Percentiles rank a stretch among this genome's conserved stretches.
Conservation (phyloP, 2,329 filamentous ascomycete species). For the Alternaria arborescens region DNA sequence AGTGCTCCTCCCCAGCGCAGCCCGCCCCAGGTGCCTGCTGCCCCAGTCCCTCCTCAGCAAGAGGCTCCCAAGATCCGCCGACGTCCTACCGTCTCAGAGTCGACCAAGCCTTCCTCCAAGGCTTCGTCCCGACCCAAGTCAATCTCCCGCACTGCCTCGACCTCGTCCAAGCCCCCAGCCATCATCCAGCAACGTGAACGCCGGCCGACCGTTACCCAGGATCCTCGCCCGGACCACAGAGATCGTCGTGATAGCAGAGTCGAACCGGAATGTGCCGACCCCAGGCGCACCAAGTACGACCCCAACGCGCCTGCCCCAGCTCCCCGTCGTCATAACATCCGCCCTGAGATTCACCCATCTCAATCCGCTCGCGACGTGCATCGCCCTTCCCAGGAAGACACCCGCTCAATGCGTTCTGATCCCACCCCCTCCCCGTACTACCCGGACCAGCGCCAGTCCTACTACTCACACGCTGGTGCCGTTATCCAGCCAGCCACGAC, state of each 20-base stretch:
- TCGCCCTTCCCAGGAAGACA: slow-evolving; percentile 31
- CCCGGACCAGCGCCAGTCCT: slow-evolving; percentile 30
- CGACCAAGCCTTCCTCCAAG: slow-evolving; percentile 18
- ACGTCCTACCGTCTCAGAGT: slow-evolving; percentile 26
- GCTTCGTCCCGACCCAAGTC: slow-evolving; percentile 37
- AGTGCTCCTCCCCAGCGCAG: slow-evolving; percentile 45
- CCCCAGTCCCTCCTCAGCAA: slow-evolving; percentile 27
- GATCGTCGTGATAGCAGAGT: slow-evolving; percentile 22
- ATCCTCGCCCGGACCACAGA: slow-evolving; percentile 14
- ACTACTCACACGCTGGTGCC: slow-evolving; percentile 36
- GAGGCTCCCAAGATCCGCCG: slow-evolving; percentile 29
- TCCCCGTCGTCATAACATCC: slow-evolving; percentile 14
- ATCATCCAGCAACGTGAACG: slow-evolving; percentile 7
- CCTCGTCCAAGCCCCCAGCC: slow-evolving; percentile 31
- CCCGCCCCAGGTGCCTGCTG: slow-evolving; percentile 33
- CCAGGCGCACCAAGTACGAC: slow-evolving; percentile 42
- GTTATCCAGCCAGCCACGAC: slow-evolving; percentile 40
- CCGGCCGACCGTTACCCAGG: slow-evolving; percentile 13
- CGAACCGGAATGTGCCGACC: slow-evolving; percentile 45
- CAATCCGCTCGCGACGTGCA: slow-evolving; percentile 44
- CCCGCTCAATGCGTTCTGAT: slow-evolving; percentile 43
- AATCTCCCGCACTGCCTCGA: slow-evolving; percentile 35
- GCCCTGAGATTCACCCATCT: slow-evolving; percentile 29
- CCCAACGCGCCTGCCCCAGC: slow-evolving; percentile 25
- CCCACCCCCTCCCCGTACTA: slow-evolving; percentile 37